Percentiles rank a stretch among this genome's conserved stretches.
Conservation (phyloP, 2,329 filamentous ascomycete species). For the Verticillium longisporum region DNA sequence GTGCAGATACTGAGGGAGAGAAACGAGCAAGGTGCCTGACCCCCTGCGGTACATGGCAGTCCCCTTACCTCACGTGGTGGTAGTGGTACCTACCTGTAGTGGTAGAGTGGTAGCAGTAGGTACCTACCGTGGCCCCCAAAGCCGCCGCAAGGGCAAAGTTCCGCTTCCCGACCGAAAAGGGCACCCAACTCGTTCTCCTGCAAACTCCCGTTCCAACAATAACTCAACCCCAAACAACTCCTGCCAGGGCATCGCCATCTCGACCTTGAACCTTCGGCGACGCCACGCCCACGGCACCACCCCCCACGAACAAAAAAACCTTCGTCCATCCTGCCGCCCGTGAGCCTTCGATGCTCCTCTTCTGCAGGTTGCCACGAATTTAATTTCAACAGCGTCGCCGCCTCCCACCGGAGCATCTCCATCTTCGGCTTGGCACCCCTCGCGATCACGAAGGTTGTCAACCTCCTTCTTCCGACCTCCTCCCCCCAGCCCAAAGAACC, state of each 20-base stretch:
- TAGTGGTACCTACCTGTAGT: no score
- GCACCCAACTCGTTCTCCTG: neutral
- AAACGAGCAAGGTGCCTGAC: no score
- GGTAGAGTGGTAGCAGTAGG: no score
- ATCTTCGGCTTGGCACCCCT: conserved; percentile 5
- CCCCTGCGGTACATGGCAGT: no score
- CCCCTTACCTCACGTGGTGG: no score
- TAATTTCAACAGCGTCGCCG: neutral
- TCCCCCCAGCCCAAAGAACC: conserved; percentile 2
- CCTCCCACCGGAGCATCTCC: neutral
- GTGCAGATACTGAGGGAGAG: neutral
- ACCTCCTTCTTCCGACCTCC: neutral
- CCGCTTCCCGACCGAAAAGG: neutral
- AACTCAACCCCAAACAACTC: neutral
- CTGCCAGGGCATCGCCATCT: conserved; percentile 3
- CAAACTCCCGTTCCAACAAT: conserved; percentile 9
- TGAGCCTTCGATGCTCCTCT: neutral
- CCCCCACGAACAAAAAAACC: neutral
- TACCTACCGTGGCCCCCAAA: no score
- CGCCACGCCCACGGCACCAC: neutral
- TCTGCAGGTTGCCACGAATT: neutral
- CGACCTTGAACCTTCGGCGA: neutral
- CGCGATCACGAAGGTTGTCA: neutral
- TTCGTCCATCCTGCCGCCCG: neutral
- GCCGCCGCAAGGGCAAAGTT: neutral